Percentiles rank a stretch among this genome's conserved stretches.
phyloP scores from a whole-genome alignment of 148 eudicot genomes.

The Heliamphora exappendiculata region DNA sequence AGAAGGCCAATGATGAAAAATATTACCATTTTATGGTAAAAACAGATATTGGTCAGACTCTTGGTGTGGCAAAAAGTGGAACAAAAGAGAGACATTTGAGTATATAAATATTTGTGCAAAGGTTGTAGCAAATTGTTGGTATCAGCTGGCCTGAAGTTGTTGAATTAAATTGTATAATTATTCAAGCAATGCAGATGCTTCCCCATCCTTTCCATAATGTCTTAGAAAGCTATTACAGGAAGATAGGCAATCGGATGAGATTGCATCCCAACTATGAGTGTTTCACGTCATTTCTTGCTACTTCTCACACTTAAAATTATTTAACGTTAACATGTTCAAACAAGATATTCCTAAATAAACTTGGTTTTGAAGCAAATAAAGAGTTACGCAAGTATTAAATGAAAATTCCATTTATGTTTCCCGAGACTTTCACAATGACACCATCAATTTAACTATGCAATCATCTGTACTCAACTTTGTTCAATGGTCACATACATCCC shows the following conservation, averaged over 20 bases:
- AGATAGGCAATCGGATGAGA: background rate
- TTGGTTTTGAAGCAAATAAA: too few relatives aligned
- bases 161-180: background rate
- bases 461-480: too few relatives aligned
- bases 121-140: background rate
- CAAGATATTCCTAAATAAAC: too few relatives aligned
- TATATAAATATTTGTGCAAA: background rate
- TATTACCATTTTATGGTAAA: background rate
- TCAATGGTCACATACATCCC: too few relatives aligned
- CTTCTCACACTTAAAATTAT: background rate
- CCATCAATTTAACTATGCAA: too few relatives aligned
- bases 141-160: background rate
- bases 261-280: background rate
- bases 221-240: background rate
- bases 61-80: background rate
- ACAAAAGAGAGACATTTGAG: background rate
- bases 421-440: too few relatives aligned
- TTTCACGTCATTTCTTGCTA: background rate
- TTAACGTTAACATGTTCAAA: background rate
- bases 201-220: background rate
- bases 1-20: constrained; percentile 14
- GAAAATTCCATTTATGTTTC: too few relatives aligned
- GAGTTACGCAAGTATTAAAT: too few relatives aligned
- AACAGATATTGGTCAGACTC: background rate
- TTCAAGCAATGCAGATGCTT: background rate